Evolutionary conservation across 2,329 filamentous ascomycete genomes (phyloP).

Genomic region (Clarireedia monteithiana): DNA sequence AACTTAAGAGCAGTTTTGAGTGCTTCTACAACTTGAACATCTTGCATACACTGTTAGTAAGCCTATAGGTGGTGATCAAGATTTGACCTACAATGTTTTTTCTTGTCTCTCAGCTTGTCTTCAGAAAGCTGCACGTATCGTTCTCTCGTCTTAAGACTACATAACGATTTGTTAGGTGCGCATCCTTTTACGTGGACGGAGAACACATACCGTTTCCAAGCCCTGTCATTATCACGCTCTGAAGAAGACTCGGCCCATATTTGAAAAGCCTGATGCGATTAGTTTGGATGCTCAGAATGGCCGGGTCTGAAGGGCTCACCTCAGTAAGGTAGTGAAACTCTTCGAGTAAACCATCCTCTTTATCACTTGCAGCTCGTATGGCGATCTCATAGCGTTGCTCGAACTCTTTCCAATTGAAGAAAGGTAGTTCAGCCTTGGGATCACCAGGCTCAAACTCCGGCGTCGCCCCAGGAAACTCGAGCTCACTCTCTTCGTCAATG

Average conservation of each 20-base stretch:
- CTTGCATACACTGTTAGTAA: conserved; percentile 27
- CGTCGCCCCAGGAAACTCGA: background rate
- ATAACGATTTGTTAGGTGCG: background rate
- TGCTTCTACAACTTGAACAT: conserved; percentile 51
- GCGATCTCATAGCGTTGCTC: conserved; percentile 59
- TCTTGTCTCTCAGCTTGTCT: conserved; percentile 61
- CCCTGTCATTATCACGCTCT: conserved; percentile 66
- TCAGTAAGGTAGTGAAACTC: conserved; percentile 61
- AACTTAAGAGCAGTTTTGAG: conserved; percentile 52
- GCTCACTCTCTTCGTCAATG: background rate
- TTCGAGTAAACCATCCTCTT: conserved; percentile 57
- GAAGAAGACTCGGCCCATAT: conserved; percentile 70
- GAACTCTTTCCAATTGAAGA: conserved; percentile 71
- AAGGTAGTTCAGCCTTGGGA: background rate
- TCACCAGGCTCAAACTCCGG: background rate
- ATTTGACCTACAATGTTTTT: conserved; percentile 64
- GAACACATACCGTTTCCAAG: conserved; percentile 58
- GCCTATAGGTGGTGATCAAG: background rate
- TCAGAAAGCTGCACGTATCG: conserved; percentile 70
- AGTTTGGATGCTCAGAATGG: background rate
- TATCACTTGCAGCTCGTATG: conserved; percentile 52
- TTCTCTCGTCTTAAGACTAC: conserved; percentile 69
- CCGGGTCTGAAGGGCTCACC: conserved; percentile 10
- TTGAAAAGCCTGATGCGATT: conserved; percentile 59
- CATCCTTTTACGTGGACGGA: background rate